phyloP scores from a whole-genome alignment of 2,329 filamentous ascomycete genomes.

The Pseudohalonectria lignicola region DNA sequence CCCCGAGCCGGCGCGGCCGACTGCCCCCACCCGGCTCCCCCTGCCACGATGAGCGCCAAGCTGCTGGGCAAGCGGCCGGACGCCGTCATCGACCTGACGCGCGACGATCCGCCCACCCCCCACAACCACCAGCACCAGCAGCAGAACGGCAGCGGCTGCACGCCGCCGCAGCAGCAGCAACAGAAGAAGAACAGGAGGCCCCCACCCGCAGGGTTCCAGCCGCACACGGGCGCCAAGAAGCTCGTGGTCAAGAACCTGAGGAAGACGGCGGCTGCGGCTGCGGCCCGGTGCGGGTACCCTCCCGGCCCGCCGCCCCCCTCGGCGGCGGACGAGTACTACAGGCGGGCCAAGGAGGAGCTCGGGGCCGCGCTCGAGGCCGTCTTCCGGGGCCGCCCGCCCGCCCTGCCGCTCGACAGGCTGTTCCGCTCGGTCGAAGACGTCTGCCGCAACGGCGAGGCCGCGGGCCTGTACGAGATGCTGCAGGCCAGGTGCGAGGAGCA shows the following conservation, averaged over 20 bases:
- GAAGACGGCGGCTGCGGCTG: conserved; percentile 20
- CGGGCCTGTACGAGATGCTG: conserved; percentile 56
- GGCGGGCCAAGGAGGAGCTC: conserved; percentile 63
- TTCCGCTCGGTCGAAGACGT: conserved; percentile 89
- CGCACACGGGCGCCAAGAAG: conserved; percentile 68
- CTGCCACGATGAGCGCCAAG: conserved; percentile 16
- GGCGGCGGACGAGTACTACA: conserved; percentile 60
- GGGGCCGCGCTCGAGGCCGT: conserved; percentile 62
- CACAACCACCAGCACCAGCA: not conserved
- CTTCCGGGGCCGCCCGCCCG: conserved; percentile 52
- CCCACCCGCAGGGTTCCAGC: conserved; percentile 44
- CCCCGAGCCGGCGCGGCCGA: conserved; percentile 12
- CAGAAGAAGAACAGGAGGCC: conserved; percentile 5
- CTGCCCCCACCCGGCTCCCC: conserved; percentile 5
- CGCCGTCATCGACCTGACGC: conserved; percentile 32
- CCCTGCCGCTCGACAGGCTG: conserved; percentile 74
- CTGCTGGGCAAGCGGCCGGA: conserved; percentile 20
- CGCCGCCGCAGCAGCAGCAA: conserved; percentile 2
- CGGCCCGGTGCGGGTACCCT: no score
- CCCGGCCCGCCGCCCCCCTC: conserved; percentile 35
- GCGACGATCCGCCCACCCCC: conserved; percentile 5
- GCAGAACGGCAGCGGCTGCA: no score
- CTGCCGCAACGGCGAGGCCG: conserved; percentile 66
- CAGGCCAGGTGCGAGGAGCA: conserved; percentile 56
- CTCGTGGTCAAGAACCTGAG: conserved; percentile 91